These are phyloP conservation scores for Ascoidea asiatica DNA, from an alignment of 805 yeast species.

Conservation along the genomic window DNA sequence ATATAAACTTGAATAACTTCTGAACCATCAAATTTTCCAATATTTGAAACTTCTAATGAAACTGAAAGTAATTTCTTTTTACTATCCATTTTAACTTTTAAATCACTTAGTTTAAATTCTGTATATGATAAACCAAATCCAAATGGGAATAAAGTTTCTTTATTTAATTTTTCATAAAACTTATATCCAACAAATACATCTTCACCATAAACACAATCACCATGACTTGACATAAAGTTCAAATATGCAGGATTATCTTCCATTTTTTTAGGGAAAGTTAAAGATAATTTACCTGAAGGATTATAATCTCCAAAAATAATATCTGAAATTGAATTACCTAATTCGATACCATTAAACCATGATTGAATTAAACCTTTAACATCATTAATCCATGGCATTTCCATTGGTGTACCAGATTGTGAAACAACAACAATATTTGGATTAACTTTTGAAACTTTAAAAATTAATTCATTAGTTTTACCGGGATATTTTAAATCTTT, in stretches of 20 bases:
- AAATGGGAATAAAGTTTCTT: constrained; percentile 41
- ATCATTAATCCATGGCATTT: constrained; percentile 36
- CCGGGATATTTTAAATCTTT: constrained; percentile 36
- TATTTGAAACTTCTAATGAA: constrained; percentile 29
- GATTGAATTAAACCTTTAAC: constrained; percentile 35
- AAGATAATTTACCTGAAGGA: constrained; percentile 46
- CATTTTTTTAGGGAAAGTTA: constrained; percentile 37
- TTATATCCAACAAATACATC: constrained; percentile 54
- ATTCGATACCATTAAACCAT: constrained; percentile 45
- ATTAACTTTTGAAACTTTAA: constrained; percentile 30
- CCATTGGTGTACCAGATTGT: constrained; percentile 51
- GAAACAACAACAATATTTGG: constrained; percentile 38
- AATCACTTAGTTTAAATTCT: constrained; percentile 23
- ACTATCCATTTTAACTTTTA: constrained; percentile 18
- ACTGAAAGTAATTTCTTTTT: constrained; percentile 15
- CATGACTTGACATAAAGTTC: constrained; percentile 36
- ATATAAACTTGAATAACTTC: constrained; percentile 47
- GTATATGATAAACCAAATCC: too few species aligned
- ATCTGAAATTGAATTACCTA: constrained; percentile 47
- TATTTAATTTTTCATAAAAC: constrained; percentile 38
- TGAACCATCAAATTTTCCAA: constrained; percentile 33
- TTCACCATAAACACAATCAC: constrained; percentile 47
- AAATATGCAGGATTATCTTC: constrained; percentile 46
- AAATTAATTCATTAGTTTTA: constrained; percentile 28
- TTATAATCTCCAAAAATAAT: constrained; percentile 44